Conservation (phyloP, 148 eudicot genomes). For the Talinum fruticosum region DNA sequence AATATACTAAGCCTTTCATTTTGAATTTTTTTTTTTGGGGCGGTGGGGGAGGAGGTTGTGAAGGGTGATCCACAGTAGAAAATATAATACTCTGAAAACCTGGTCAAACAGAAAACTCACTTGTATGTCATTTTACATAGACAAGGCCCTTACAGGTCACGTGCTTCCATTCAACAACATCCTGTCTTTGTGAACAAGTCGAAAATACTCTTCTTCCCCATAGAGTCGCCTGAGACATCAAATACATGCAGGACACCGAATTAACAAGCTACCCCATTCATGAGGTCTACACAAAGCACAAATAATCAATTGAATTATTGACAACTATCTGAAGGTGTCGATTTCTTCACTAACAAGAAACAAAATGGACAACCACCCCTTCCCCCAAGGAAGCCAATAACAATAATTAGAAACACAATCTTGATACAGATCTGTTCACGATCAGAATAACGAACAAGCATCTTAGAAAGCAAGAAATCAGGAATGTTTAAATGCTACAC, state of each 20-base stretch:
- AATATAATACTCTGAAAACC: too few species aligned
- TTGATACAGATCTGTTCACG: background rate
- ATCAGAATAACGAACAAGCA: background rate
- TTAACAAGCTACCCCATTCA: background rate
- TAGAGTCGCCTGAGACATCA: slow-evolving; percentile 46
- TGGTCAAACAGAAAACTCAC: slow-evolving; percentile 15
- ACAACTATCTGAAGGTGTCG: background rate
- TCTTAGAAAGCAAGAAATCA: too few species aligned
- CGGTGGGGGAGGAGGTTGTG: background rate
- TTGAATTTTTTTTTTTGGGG: background rate
- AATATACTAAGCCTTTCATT: background rate
- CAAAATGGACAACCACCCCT: background rate
- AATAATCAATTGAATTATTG: background rate
- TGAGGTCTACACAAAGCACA: background rate
- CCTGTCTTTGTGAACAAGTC: slow-evolving; percentile 30
- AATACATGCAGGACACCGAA: background rate
- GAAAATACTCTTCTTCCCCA: slow-evolving; percentile 48
- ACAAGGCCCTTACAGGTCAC: background rate
- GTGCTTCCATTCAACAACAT: slow-evolving; percentile 11
- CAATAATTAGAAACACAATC: background rate
- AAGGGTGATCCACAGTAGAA: background rate
- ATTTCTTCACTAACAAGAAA: background rate
- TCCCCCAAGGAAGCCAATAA: background rate
- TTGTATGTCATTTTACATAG: slow-evolving; percentile 1
- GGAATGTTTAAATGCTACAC: background rate